These are phyloP conservation scores for Neonectria sp. DNA, from an alignment of 2,329 filamentous ascomycete genomes.

Conservation along the genomic window DNA sequence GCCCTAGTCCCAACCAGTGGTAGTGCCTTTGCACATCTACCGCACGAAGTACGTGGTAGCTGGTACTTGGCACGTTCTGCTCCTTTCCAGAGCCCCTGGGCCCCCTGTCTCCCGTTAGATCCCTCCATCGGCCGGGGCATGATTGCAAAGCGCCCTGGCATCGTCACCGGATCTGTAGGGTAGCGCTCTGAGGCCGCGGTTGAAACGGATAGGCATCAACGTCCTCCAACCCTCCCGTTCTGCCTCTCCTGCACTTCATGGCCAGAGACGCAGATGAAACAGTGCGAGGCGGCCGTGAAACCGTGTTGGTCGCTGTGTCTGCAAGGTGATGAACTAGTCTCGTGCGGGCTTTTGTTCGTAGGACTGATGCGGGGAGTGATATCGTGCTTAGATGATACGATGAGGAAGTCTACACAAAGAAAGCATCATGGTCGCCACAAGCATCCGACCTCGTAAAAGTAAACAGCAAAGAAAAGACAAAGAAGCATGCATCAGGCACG, in stretches of 20 bases:
- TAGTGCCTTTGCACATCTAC: neutral
- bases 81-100: neutral
- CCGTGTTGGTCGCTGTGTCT: conserved; percentile 3
- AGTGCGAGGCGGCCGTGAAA: conserved; percentile 15
- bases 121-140: conserved; percentile 12
- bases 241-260: neutral
- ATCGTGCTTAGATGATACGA: no score
- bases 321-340: conserved; percentile 3
- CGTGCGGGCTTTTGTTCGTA: neutral
- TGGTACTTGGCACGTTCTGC: neutral
- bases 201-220: neutral
- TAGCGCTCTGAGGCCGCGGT: neutral
- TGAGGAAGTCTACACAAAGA: no score
- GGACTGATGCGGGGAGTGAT: no score
- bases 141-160: conserved; percentile 17
- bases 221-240: conserved; percentile 1
- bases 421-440: neutral
- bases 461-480: neutral
- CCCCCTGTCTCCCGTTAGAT: conserved; percentile 10
- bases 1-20: conserved; percentile 4
- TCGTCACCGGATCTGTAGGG: neutral
- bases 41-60: neutral
- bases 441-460: neutral
- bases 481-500: neutral
- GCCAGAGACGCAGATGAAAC: conserved; percentile 23